A percentile compares a stretch with the other conserved stretches of the same genome.
Conservation (phyloP, 345 rosid species). For the Salix arbutifolia region DNA sequence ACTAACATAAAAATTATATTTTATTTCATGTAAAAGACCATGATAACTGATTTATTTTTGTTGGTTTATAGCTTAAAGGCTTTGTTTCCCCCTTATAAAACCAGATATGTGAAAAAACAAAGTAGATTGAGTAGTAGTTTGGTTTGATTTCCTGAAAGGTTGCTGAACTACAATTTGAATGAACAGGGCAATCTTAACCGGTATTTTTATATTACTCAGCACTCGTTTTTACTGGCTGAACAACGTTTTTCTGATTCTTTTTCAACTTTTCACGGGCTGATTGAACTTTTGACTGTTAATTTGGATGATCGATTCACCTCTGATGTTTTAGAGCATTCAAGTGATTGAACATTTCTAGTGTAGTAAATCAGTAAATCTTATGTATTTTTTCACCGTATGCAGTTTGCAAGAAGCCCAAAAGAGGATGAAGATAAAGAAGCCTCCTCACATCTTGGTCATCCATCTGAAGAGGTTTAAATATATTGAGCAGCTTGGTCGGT, state of each 20-base stretch:
- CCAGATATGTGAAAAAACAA: not conserved
- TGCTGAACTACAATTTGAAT: not conserved
- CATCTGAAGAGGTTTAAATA: conserved; percentile 95
- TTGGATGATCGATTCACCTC: not conserved
- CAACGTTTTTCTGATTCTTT: not conserved
- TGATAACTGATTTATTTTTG: not conserved
- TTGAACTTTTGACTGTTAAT: not conserved
- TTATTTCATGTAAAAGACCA: not conserved
- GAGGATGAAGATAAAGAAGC: conserved; percentile 98
- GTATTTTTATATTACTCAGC: not conserved
- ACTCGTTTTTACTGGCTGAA: not conserved
- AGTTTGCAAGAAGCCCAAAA: conserved; percentile 99
- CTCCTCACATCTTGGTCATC: conserved; percentile 85
- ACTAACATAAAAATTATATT: not conserved
- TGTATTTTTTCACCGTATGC: conserved; percentile 20
- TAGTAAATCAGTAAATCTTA: not conserved
- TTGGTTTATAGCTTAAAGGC: not conserved
- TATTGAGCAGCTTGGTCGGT: conserved; percentile 90
- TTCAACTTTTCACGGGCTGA: not conserved
- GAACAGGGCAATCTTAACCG: not conserved
- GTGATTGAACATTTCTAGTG: not conserved
- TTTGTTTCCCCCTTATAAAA: not conserved
- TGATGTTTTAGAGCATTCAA: not conserved
- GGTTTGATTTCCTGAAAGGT: not conserved
- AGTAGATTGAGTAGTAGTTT: not conserved